Percentiles rank a stretch among this genome's conserved stretches.
Evolutionary conservation across 352 stramenopile genomes (phyloP).

Genomic region (Thalassiosira oceanica): DNA sequence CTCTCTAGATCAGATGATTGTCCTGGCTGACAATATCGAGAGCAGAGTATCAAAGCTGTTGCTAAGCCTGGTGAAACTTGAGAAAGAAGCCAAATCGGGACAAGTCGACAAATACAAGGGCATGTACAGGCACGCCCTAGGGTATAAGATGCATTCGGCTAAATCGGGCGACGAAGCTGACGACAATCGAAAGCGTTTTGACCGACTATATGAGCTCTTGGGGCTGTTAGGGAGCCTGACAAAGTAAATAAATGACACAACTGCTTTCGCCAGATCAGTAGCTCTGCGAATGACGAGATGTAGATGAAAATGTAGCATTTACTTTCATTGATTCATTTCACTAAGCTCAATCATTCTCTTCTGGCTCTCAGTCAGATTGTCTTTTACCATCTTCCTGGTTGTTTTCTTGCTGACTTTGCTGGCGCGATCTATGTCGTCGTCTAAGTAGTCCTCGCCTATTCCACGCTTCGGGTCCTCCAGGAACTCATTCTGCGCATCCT

Average conservation of each 20-base stretch:
- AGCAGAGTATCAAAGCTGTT: conserved; percentile 67
- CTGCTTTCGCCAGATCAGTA: too few relatives aligned
- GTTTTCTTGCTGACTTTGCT: conserved; percentile 20
- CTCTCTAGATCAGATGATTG: conserved; percentile 58
- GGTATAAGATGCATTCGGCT: conserved; percentile 67
- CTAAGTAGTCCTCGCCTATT: conserved; percentile 83
- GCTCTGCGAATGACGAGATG: too few relatives aligned
- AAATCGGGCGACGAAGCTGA: too few relatives aligned
- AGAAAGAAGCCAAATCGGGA: conserved; percentile 29
- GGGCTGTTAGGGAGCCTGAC: too few relatives aligned
- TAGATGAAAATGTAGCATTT: too few relatives aligned
- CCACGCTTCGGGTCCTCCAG: conserved; percentile 83
- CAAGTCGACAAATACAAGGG: conserved; percentile 54
- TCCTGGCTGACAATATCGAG: conserved; percentile 58
- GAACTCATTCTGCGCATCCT: conserved; percentile 87
- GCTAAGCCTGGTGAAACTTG: conserved; percentile 65
- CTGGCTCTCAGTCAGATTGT: conserved; percentile 63
- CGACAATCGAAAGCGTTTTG: too few relatives aligned
- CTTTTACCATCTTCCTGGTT: conserved; percentile 72
- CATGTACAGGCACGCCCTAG: conserved; percentile 60
- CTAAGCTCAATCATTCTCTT: conserved; percentile 49
- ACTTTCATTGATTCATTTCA: too few relatives aligned
- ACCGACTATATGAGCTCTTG: too few relatives aligned
- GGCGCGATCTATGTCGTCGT: conserved; percentile 64
- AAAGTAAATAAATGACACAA: too few relatives aligned